Percentiles rank a stretch among this genome's conserved stretches.
Conservation (phyloP, 805 yeast genomes). For the Ogataea parapolymorpha region DNA sequence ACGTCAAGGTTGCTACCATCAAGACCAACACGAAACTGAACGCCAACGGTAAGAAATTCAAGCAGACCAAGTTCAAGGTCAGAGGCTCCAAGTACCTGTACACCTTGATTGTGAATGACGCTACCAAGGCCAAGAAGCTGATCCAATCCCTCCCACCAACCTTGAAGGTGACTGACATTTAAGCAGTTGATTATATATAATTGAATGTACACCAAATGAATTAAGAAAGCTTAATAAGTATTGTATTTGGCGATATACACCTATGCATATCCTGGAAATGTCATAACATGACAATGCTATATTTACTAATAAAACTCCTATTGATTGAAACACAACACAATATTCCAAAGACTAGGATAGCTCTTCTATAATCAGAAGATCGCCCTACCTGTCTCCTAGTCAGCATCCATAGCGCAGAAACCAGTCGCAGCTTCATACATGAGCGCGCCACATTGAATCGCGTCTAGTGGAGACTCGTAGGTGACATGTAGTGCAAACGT, state of each 20-base stretch:
- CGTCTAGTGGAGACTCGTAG: conserved; percentile 17
- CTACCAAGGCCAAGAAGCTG: conserved; percentile 95
- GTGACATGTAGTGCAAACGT: background rate
- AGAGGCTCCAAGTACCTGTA: conserved; percentile 93
- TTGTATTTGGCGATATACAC: background rate
- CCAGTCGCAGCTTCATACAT: conserved; percentile 24
- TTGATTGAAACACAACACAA: background rate
- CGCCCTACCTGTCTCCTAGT: too few species aligned
- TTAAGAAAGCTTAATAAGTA: conserved; percentile 2
- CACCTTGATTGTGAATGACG: conserved; percentile 93
- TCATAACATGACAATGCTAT: conserved; percentile 1
- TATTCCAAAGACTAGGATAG: too few species aligned
- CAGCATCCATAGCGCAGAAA: conserved; percentile 19
- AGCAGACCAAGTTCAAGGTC: conserved; percentile 98
- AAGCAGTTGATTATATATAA: conserved; percentile 15
- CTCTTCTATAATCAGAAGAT: too few species aligned
- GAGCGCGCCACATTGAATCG: conserved; percentile 32
- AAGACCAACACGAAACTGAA: conserved; percentile 85
- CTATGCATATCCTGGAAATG: conserved; percentile 1
- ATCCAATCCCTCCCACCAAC: conserved; percentile 97
- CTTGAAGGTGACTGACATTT: conserved; percentile 56
- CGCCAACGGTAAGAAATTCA: conserved; percentile 78
- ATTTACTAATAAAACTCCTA: background rate
- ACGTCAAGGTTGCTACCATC: conserved; percentile 89
- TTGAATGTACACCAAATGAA: conserved; percentile 5